These are phyloP conservation scores for Peronospora farinosa DNA, from an alignment of 352 stramenopile genomes.

Conservation along the genomic window DNA sequence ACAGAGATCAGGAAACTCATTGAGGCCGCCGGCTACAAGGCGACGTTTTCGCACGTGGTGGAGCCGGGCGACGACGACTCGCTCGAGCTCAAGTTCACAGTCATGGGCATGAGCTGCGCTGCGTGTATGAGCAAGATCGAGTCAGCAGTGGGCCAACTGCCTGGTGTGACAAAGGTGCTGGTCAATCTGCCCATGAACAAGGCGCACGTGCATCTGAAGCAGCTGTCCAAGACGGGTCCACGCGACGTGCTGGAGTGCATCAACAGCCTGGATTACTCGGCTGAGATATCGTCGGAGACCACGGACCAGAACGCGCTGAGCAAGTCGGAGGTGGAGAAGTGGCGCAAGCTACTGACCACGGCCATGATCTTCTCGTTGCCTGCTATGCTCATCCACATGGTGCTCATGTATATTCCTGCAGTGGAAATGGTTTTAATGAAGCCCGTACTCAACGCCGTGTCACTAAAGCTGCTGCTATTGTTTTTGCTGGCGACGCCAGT, in stretches of 20 bases:
- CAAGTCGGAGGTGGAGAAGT: conserved; percentile 71
- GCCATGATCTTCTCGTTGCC: conserved; percentile 81
- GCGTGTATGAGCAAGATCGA: conserved; percentile 69
- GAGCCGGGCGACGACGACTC: conserved; percentile 72
- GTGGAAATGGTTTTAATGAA: conserved; percentile 68
- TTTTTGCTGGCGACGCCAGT: conserved; percentile 78
- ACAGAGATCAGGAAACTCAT: conserved; percentile 50
- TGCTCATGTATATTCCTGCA: conserved; percentile 71
- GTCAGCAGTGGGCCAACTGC: conserved; percentile 46
- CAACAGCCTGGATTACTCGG: conserved; percentile 49
- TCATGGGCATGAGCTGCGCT: conserved; percentile 60
- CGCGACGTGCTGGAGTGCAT: conserved; percentile 72
- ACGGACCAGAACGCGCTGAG: conserved; percentile 59
- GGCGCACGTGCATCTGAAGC: conserved; percentile 71
- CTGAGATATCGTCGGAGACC: conserved; percentile 46
- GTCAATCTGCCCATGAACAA: conserved; percentile 66
- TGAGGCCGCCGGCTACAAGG: conserved; percentile 68
- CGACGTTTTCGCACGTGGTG: conserved; percentile 69
- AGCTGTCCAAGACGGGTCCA: conserved; percentile 65
- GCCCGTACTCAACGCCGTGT: conserved; percentile 66
- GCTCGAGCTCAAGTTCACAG: conserved; percentile 73
- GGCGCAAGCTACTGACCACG: conserved; percentile 60
- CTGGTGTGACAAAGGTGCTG: conserved; percentile 64
- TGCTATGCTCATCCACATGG: conserved; percentile 84
- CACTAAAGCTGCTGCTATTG: conserved; percentile 77